These are phyloP conservation scores for Coemansia nantahalensis DNA, from an alignment of 192 early-diverging fungal genomes.

Conservation along the genomic window DNA sequence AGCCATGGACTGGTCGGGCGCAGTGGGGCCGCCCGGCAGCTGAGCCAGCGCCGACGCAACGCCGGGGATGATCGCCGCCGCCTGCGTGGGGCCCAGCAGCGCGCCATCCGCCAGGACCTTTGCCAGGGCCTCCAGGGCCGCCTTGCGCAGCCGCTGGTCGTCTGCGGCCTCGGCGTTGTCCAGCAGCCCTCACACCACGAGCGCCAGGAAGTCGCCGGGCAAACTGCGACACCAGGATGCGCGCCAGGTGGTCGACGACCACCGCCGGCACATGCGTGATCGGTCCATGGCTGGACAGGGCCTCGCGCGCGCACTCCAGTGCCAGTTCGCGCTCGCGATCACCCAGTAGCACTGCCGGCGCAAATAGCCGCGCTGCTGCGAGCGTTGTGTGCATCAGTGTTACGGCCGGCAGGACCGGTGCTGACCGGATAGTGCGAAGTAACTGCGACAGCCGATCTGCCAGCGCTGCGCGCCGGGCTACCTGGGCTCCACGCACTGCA, in stretches of 20 bases:
- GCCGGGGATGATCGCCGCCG: slow-evolving; percentile 31
- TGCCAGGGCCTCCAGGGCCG: slow-evolving; percentile 20
- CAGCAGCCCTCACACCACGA: slow-evolving; percentile 28
- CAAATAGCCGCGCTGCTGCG: slow-evolving; percentile 11
- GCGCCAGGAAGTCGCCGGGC: slow-evolving; percentile 27
- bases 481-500: slow-evolving; percentile 7
- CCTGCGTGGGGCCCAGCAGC: background rate
- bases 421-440: slow-evolving; percentile 1
- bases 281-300: background rate
- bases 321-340: slow-evolving; percentile 26
- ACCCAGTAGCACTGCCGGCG: slow-evolving; percentile 3
- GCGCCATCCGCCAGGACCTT: background rate
- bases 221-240: slow-evolving; percentile 24
- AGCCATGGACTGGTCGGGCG: background rate
- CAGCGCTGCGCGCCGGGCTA: slow-evolving; percentile 8
- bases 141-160: slow-evolving; percentile 6
- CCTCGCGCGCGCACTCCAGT: too few relatives aligned
- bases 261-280: slow-evolving; percentile 24
- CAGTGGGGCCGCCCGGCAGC: slow-evolving; percentile 7
- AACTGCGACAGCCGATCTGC: slow-evolving; percentile 12
- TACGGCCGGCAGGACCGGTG: slow-evolving; percentile 13
- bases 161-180: slow-evolving; percentile 31
- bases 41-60: slow-evolving; percentile 30
- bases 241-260: slow-evolving; percentile 29
- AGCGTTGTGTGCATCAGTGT: slow-evolving; percentile 28